Conservation (phyloP, 139 green algal genomes). For the Coelastrella sp. region DNA sequence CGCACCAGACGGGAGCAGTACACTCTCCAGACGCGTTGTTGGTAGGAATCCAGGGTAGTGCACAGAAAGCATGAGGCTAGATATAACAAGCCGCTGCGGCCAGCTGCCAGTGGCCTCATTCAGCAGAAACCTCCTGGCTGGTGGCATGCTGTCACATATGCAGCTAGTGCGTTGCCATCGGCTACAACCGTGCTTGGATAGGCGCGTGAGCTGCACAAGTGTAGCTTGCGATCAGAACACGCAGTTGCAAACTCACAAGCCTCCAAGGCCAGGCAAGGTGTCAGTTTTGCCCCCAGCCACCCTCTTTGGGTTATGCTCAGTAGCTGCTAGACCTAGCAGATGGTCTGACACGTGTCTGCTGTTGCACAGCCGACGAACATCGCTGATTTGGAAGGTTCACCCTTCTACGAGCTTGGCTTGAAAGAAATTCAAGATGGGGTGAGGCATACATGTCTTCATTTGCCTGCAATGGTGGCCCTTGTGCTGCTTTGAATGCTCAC, state of each 20-base stretch:
- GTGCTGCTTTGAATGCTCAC: too few species aligned
- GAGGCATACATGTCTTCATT: slow-evolving; percentile 13
- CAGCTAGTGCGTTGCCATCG: not conserved
- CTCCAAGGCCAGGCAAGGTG: not conserved
- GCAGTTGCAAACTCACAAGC: not conserved
- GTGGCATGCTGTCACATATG: too few species aligned
- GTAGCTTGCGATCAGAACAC: not conserved
- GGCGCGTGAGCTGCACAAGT: not conserved
- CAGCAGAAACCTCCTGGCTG: not conserved
- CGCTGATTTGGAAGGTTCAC: slow-evolving; percentile 16
- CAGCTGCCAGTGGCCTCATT: not conserved
- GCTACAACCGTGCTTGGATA: not conserved
- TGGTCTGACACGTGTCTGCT: too few species aligned
- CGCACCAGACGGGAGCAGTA: too few species aligned
- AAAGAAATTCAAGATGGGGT: slow-evolving; percentile 41
- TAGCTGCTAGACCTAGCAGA: too few species aligned
- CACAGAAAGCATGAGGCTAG: not conserved
- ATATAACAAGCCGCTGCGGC: not conserved
- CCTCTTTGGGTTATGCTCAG: too few species aligned
- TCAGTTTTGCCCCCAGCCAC: not conserved
- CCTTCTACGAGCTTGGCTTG: slow-evolving; percentile 38
- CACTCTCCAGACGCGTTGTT: too few species aligned
- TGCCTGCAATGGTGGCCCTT: too few species aligned
- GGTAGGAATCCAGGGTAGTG: too few species aligned
- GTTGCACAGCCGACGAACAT: not conserved